These are phyloP conservation scores for Aspergillus wentii DNA, from an alignment of 495 filamentous ascomycete genomes.

Conservation along the genomic window DNA sequence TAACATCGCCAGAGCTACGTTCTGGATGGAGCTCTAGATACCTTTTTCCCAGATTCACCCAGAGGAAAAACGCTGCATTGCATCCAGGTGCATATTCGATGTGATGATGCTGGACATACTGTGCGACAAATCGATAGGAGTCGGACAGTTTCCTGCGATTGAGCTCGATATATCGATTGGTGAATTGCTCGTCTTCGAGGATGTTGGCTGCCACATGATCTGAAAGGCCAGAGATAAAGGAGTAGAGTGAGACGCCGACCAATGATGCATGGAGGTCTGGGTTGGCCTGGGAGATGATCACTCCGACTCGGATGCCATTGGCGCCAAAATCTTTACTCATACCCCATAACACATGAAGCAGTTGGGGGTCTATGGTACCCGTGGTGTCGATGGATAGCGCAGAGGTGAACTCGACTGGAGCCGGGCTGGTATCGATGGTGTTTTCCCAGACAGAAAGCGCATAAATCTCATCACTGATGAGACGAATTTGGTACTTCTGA, in stretches of 20 bases:
- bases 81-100: constrained; percentile 11
- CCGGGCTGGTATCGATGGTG: constrained; percentile 15
- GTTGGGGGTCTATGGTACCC: constrained; percentile 42
- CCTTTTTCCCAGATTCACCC: constrained; percentile 48
- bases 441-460: constrained; percentile 49
- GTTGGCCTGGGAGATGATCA: constrained; percentile 45
- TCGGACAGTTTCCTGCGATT: constrained; percentile 18
- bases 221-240: constrained; percentile 37
- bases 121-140: neutral
- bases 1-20: constrained; percentile 15
- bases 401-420: constrained; percentile 43
- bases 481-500: constrained; percentile 48
- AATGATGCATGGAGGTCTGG: constrained; percentile 33
- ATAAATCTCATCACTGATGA: constrained; percentile 63
- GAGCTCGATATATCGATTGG: constrained; percentile 37
- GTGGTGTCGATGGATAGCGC: constrained; percentile 42
- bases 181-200: constrained; percentile 43
- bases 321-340: constrained; percentile 58
- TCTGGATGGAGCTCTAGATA: constrained; percentile 23
- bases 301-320: constrained; percentile 51
- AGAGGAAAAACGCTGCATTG: constrained; percentile 56
- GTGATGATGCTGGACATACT: neutral
- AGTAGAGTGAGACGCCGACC: constrained; percentile 33
- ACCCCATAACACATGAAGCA: constrained; percentile 58
- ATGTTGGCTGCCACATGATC: constrained; percentile 40